Conservation (phyloP, 352 stramenopile genomes). For the Pythium oligandrum region DNA sequence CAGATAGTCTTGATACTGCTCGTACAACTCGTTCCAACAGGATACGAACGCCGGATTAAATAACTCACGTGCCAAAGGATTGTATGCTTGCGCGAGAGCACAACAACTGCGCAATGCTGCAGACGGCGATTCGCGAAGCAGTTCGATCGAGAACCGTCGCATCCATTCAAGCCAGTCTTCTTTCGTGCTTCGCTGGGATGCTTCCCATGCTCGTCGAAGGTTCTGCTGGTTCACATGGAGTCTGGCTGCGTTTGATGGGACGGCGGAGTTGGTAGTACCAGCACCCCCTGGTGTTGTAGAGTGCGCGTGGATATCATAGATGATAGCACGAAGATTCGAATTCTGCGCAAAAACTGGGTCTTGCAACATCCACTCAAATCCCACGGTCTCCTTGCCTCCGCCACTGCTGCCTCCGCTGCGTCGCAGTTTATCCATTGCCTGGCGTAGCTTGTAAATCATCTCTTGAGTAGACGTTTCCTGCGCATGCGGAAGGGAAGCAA, state of each 20-base stretch:
- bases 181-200: conserved; percentile 87
- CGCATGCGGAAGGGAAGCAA: conserved; percentile 41
- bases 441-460: conserved; percentile 44
- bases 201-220: conserved; percentile 92
- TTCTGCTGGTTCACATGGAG: conserved; percentile 93
- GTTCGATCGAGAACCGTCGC: conserved; percentile 92
- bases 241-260: conserved; percentile 40
- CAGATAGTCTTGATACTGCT: conserved; percentile 92
- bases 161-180: conserved; percentile 99
- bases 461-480: conserved; percentile 26
- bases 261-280: conserved; percentile 8
- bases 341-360: conserved; percentile 40
- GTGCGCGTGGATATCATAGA: conserved; percentile 9
- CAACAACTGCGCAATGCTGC: conserved; percentile 91
- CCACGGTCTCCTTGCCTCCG: conserved; percentile 19
- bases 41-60: conserved; percentile 99
- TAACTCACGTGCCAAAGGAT: conserved; percentile 93
- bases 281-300: too few species aligned
- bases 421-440: conserved; percentile 51
- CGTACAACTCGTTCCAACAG: conserved; percentile 97
- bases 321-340: conserved; percentile 14
- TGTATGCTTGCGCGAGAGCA: conserved; percentile 94
- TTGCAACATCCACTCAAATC: conserved; percentile 40
- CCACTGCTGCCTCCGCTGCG: conserved; percentile 10
- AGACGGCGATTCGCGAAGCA: conserved; percentile 95